Evolutionary conservation across 1,284 basidiomycete genomes (phyloP).

Genomic region (Boletus austroedulis): DNA sequence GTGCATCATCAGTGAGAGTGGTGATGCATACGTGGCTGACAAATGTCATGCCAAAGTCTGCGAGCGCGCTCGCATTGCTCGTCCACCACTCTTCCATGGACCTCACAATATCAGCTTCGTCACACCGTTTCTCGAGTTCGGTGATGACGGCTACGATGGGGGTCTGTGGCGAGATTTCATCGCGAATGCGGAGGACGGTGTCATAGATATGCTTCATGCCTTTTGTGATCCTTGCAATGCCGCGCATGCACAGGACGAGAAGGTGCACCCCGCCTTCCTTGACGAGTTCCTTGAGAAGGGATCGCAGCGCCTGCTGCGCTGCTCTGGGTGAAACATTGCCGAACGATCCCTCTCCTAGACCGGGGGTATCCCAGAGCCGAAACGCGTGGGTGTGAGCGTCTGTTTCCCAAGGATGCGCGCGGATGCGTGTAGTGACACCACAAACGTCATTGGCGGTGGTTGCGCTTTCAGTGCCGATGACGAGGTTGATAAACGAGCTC

Average conservation of each 20-base stretch:
- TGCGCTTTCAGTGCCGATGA: constrained; percentile 31
- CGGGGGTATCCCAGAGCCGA: constrained; percentile 37
- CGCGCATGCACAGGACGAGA: constrained; percentile 34
- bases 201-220: constrained; percentile 33
- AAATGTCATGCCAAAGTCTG: constrained; percentile 24
- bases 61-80: no score
- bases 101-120: constrained; percentile 18
- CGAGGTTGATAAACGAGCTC: constrained; percentile 35
- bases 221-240: constrained; percentile 27
- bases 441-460: constrained; percentile 33
- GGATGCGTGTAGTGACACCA: constrained; percentile 27
- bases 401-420: constrained; percentile 19
- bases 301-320: constrained; percentile 30
- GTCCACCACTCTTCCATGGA: constrained; percentile 39
- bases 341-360: constrained; percentile 30
- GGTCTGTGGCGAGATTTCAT: constrained; percentile 29
- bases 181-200: constrained; percentile 24
- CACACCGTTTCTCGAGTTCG: constrained; percentile 39
- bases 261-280: constrained; percentile 31
- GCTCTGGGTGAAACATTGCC: constrained; percentile 28
- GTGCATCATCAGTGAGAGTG: constrained; percentile 24
- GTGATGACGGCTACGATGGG: constrained; percentile 32
- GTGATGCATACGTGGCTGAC: constrained; percentile 22
- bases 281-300: constrained; percentile 27
- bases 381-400: constrained; percentile 16